A percentile compares a stretch with the other conserved stretches of the same genome.
Evolutionary conservation across 441 rosid genomes (phyloP).

Genomic region (Arabidopsis lyrata): DNA sequence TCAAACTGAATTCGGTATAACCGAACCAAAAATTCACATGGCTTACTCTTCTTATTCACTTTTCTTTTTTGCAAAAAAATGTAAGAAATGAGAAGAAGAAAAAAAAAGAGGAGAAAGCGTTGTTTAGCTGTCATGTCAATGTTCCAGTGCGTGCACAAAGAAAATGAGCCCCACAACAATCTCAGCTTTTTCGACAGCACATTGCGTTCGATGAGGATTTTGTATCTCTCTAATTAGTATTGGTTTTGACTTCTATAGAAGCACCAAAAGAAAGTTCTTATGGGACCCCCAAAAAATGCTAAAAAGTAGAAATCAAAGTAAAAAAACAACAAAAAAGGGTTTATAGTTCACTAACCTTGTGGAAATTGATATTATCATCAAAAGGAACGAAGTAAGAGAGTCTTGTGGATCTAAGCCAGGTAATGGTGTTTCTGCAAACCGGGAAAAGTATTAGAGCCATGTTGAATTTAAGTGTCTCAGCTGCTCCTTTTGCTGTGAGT

Average conservation of each 20-base stretch:
- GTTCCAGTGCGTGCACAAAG: slow-evolving; percentile 47
- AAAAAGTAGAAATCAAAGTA: slow-evolving; percentile 14
- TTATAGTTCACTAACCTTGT: slow-evolving; percentile 49
- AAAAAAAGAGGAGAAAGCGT: not conserved
- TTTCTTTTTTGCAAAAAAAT: not conserved
- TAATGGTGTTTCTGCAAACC: slow-evolving; percentile 57
- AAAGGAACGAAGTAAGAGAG: slow-evolving; percentile 45
- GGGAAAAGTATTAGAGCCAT: slow-evolving; percentile 80
- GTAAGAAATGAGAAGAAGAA: not conserved
- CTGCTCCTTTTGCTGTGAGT: slow-evolving; percentile 74
- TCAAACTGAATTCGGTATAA: not conserved
- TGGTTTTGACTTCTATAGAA: slow-evolving; percentile 33
- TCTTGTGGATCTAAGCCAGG: slow-evolving; percentile 47
- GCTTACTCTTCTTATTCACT: no score
- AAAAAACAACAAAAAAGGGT: not conserved
- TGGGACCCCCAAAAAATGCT: slow-evolving; percentile 30
- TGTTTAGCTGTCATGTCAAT: slow-evolving; percentile 45
- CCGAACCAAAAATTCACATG: no score
- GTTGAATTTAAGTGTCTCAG: slow-evolving; percentile 73
- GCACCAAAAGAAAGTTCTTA: slow-evolving; percentile 39
- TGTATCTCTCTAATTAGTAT: slow-evolving; percentile 22
- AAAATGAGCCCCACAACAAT: slow-evolving; percentile 42
- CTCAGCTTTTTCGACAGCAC: slow-evolving; percentile 41
- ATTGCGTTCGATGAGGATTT: slow-evolving; percentile 43
- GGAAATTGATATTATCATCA: slow-evolving; percentile 50